These are phyloP conservation scores for Penicillium sp. DNA, from an alignment of 2,329 filamentous ascomycete genomes.

Conservation along the genomic window DNA sequence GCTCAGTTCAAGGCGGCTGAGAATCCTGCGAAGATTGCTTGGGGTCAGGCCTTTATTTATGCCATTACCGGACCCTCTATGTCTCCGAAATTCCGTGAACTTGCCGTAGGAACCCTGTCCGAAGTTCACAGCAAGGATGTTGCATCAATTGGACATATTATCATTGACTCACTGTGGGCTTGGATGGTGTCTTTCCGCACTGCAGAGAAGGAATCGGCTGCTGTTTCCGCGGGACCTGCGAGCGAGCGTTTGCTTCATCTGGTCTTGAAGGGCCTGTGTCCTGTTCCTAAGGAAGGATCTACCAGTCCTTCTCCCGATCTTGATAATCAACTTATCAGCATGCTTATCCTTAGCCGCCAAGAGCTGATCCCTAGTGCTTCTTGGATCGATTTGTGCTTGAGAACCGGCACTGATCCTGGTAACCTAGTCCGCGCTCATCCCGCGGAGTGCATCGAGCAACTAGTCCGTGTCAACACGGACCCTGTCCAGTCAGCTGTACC, in stretches of 20 bases:
- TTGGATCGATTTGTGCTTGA: slow-evolving; percentile 88
- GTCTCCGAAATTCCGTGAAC: slow-evolving; percentile 62
- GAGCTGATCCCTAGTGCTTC: slow-evolving; percentile 73
- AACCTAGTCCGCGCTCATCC: slow-evolving; percentile 65
- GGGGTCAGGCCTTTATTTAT: slow-evolving; percentile 85
- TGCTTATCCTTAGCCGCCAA: slow-evolving; percentile 74
- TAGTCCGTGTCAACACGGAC: slow-evolving; percentile 55
- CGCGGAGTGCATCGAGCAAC: slow-evolving; percentile 65
- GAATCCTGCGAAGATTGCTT: slow-evolving; percentile 58
- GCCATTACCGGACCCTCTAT: slow-evolving; percentile 64
- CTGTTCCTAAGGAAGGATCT: slow-evolving; percentile 24
- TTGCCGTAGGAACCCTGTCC: slow-evolving; percentile 62
- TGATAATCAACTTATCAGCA: slow-evolving; percentile 68
- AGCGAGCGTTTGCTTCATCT: slow-evolving; percentile 60
- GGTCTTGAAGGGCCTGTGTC: slow-evolving; percentile 49
- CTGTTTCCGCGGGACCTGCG: slow-evolving; percentile 63
- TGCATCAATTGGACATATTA: slow-evolving; percentile 56
- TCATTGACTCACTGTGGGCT: slow-evolving; percentile 74
- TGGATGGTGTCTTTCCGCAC: slow-evolving; percentile 68
- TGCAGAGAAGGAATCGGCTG: slow-evolving; percentile 75
- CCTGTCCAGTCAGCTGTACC: slow-evolving; percentile 36
- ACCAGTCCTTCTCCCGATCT: slow-evolving; percentile 51
- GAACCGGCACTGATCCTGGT: slow-evolving; percentile 78
- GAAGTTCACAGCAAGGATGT: slow-evolving; percentile 63
- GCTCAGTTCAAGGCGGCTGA: slow-evolving; percentile 53